Percentiles rank a stretch among this genome's conserved stretches.
phyloP scores from a whole-genome alignment of 2,329 filamentous ascomycete species.

The Fonsecaea erecta region DNA sequence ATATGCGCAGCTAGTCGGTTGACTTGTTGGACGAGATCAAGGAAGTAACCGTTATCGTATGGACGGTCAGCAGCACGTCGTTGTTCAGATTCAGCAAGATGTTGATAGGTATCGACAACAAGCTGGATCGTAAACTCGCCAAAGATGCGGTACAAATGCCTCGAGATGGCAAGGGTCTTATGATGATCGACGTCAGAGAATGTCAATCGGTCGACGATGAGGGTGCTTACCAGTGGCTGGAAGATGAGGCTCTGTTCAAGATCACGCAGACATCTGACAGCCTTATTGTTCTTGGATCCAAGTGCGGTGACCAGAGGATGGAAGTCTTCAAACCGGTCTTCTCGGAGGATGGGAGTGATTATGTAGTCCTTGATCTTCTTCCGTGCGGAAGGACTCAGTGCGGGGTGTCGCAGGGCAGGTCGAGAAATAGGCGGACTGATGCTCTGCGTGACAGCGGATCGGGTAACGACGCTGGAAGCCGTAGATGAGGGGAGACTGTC shows the following conservation, averaged over 20 bases:
- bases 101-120: constrained; percentile 85
- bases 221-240: constrained; percentile 76
- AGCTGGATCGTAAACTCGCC: constrained; percentile 88
- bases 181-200: constrained; percentile 70
- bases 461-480: constrained; percentile 11
- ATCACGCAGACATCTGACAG: constrained; percentile 89
- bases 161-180: constrained; percentile 74
- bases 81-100: constrained; percentile 84
- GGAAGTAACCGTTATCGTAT: constrained; percentile 95
- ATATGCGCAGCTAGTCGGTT: constrained; percentile 86
- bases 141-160: constrained; percentile 81
- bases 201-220: constrained; percentile 66
- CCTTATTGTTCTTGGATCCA: constrained; percentile 74
- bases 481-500: constrained; percentile 22
- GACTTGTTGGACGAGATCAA: constrained; percentile 94
- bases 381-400: constrained; percentile 70
- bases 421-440: constrained; percentile 54
- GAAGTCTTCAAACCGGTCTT: constrained; percentile 76
- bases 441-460: constrained; percentile 65
- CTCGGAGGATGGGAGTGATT: constrained; percentile 75
- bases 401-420: constrained; percentile 57
- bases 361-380: constrained; percentile 81
- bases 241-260: constrained; percentile 92
- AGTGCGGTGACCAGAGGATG: constrained; percentile 74
- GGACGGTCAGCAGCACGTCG: constrained; percentile 81